phyloP scores from a whole-genome alignment of 805 yeast genomes.

The Saturnispora quitensis region DNA sequence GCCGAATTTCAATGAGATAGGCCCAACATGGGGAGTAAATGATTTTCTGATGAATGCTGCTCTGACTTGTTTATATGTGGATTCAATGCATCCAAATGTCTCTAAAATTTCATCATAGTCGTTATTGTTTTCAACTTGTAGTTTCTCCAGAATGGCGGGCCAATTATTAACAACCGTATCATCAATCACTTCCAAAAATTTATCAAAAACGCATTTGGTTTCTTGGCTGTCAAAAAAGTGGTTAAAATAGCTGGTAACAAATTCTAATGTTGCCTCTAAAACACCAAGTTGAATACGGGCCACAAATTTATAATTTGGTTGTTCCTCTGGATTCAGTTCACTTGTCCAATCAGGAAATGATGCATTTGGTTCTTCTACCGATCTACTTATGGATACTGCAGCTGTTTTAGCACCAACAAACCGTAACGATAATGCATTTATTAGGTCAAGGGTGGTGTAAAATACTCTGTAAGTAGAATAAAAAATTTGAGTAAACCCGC shows the following conservation, averaged over 20 bases:
- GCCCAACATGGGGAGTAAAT: constrained; percentile 50
- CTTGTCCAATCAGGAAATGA: constrained; percentile 50
- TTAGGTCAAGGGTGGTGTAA: constrained; percentile 44
- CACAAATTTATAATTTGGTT: constrained; percentile 55
- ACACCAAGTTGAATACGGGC: constrained; percentile 77
- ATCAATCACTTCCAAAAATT: constrained; percentile 58
- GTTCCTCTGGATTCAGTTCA: constrained; percentile 27
- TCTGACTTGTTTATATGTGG: constrained; percentile 55
- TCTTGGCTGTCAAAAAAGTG: constrained; percentile 65
- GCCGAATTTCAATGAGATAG: constrained; percentile 32
- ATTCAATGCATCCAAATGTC: constrained; percentile 24
- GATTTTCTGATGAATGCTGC: constrained; percentile 60
- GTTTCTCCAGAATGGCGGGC: constrained; percentile 30
- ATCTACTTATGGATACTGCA: constrained; percentile 39
- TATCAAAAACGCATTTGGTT: constrained; percentile 52
- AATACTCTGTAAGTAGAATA: constrained; percentile 63
- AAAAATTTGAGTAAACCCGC: constrained; percentile 54
- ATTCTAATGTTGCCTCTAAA: constrained; percentile 61
- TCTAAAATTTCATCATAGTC: constrained; percentile 16
- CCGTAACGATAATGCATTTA: constrained; percentile 45
- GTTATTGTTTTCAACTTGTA: constrained; percentile 16
- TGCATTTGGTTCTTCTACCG: background rate
- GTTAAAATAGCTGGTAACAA: constrained; percentile 63
- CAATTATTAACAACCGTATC: constrained; percentile 49
- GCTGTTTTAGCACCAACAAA: constrained; percentile 57